Base-by-base conservation (phyloP, 2,329 filamentous ascomycete species). In the Teratosphaeria zuluensis region DNA sequence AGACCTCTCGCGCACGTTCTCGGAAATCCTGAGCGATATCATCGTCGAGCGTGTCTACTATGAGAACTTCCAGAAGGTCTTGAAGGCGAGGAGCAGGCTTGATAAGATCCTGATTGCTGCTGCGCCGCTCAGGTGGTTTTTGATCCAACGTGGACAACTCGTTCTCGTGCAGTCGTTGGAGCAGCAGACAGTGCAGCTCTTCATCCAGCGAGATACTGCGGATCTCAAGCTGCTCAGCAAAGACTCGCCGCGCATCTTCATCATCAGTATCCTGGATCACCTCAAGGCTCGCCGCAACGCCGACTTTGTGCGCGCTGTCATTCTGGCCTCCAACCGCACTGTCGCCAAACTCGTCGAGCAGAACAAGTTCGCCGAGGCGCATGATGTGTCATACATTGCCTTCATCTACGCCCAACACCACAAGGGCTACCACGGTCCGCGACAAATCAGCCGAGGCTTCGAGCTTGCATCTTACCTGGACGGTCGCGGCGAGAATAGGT, bases 381-480 rank as follows among this genome's bases (percentile, higher is more conserved):
- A 75, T 48, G 74, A 75, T n/a, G 73, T 79, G 7, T 76, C 74
- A 3, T 72, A 71, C 53, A 74, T 73, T 54, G 73, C 73, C 1
- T 77, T 77, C 68, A 67, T 70, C 19, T 79, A 80, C 61, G 74
- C 74, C 3, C 68, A 73, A 53, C 66, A 70, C 30, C 75, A 77
- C 56, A 69, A 71, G 28, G 73, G 77, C 46, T 80, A 80, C 62
- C 69, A 73, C 42, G 68, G 69, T 32, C 61, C 69, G 1, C 65
- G 70, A 19, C 73, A 72, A 56, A 74, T 79, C 55, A 70, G 70
- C 19, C 72, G 75, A 56, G 77, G 77, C 16, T 78, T 79, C 68
- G 74, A 74, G 62, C 69, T 81, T 7, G 77, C 78, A 12, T 73
- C 75, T 51, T 67, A 74, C 21, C 69, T 80, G 53, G 76, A 77